Evolutionary conservation across 2,329 filamentous ascomycete genomes (phyloP).

Genomic region (Ascochyta viciae-villosae): DNA sequence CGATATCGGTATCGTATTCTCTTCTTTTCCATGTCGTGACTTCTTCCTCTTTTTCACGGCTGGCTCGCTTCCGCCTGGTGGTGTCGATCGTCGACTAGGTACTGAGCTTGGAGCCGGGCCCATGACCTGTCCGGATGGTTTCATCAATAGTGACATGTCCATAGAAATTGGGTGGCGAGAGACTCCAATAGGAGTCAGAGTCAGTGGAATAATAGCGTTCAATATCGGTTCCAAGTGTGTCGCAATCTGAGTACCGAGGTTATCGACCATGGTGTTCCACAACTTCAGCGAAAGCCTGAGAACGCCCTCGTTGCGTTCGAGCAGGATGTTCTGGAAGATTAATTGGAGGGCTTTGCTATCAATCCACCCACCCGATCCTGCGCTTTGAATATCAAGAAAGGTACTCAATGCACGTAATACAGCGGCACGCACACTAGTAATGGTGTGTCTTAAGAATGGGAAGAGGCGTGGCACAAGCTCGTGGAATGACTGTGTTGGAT

Average conservation of each 20-base stretch:
- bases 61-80: constrained; percentile 52
- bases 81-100: constrained; percentile 39
- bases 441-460: constrained; percentile 95
- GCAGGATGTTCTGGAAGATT: constrained; percentile 92
- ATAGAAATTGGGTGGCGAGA: constrained; percentile 90
- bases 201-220: constrained; percentile 81
- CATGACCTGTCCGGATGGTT: constrained; percentile 88
- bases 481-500: constrained; percentile 88
- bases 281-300: constrained; percentile 84
- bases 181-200: constrained; percentile 90
- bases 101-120: constrained; percentile 55
- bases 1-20: constrained; percentile 56
- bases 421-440: constrained; percentile 91
- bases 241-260: constrained; percentile 71
- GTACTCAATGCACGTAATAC: constrained; percentile 92
- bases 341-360: constrained; percentile 87
- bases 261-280: constrained; percentile 79
- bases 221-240: constrained; percentile 78
- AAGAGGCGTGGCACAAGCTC: constrained; percentile 92
- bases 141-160: constrained; percentile 87
- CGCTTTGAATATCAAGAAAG: constrained; percentile 84
- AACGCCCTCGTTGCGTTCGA: constrained; percentile 87
- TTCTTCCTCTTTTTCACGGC: constrained; percentile 82
- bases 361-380: constrained; percentile 86
- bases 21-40: constrained; percentile 77